Evolutionary conservation across 1,284 basidiomycete genomes (phyloP).

Genomic region (Ustilago tritici): DNA sequence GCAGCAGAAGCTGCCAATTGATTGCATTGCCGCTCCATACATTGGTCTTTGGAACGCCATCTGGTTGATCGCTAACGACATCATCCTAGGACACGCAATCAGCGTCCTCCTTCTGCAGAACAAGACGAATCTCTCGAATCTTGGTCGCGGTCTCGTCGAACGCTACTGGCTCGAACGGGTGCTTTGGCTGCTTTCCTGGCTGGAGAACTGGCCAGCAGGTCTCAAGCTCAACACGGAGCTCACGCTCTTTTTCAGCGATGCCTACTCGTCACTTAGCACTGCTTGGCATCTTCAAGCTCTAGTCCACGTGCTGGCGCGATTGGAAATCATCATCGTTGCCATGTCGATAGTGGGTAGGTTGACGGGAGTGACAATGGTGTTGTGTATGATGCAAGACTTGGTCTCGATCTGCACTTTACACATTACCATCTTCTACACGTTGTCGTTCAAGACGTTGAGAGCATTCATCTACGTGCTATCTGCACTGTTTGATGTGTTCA

Average conservation of each 20-base stretch:
- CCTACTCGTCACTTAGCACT: slow-evolving; percentile 74
- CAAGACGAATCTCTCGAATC: slow-evolving; percentile 7
- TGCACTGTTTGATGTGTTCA: slow-evolving; percentile 91
- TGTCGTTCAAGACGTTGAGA: slow-evolving; percentile 77
- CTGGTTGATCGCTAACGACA: slow-evolving; percentile 91
- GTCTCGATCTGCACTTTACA: slow-evolving; percentile 80
- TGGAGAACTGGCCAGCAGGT: slow-evolving; percentile 94
- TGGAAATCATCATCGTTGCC: slow-evolving; percentile 69
- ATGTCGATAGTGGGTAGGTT: slow-evolving; percentile 74
- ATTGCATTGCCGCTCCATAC: slow-evolving; percentile 34
- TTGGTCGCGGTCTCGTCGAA: slow-evolving; percentile 9
- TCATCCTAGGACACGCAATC: slow-evolving; percentile 82
- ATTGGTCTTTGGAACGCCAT: slow-evolving; percentile 87
- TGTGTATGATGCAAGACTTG: slow-evolving; percentile 79
- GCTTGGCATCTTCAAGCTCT: slow-evolving; percentile 34
- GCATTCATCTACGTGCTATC: slow-evolving; percentile 76
- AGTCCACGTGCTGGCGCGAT: slow-evolving; percentile 12
- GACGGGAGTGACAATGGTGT: slow-evolving; percentile 78
- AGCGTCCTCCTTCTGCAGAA: slow-evolving; percentile 70
- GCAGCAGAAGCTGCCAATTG: slow-evolving; percentile 24
- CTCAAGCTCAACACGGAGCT: slow-evolving; percentile 95
- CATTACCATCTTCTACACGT: slow-evolving; percentile 78
- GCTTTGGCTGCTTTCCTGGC: slow-evolving; percentile 76
- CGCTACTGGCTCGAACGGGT: slow-evolving; percentile 27
- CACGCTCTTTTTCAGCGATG: slow-evolving; percentile 81